Base-by-base conservation (phyloP, 2,329 filamentous ascomycete species). In the Ophiostoma tasmaniense region DNA sequence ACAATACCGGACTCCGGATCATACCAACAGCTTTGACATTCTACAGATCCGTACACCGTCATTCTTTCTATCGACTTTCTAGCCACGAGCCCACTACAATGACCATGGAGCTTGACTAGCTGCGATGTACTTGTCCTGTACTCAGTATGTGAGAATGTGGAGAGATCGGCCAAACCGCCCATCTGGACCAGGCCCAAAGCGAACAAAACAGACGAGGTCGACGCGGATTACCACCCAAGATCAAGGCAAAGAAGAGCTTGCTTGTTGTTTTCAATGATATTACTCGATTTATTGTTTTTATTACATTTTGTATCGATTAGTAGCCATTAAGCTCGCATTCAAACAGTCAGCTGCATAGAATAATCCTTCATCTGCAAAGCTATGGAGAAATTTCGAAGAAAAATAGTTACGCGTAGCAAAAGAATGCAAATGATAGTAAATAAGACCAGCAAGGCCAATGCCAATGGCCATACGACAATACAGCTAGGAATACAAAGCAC, bases 161-260 rank as follows among this genome's bases (percentile, higher is more conserved):
- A 39, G 42, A 39, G 39, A 50, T 64, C 42, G 50, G 62, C 28
- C 50, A 28, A 42, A 37, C 59, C 42, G n/a, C 33, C 62, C 20
- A 20, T 35, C 25, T 62, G 50, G 50, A 66, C 67, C 67, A 68
- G 39, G 25, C 67, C 64, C 64, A 68, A 68, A 68, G 22, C 11
- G 67, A 68, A 61, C 45, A 68, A 68, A 68, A 68, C 67, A 66
- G 67, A 68, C 67, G 67, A 68, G 67, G 25, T 25, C 25, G 25
- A 30, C 55, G n/a, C 55, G 55, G n/a, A 55, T 55, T 55, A 55
- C 50, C 22, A 55, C 50, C 50, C 50, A 55, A 55, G 50, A 28
- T 20, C 55, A 28, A 61, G 55, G 55, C 25, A 30, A 33, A 59
- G 42, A 59, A 55, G 8, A 25, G 50, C 52, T 11, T 59, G 25